phyloP scores from a whole-genome alignment of 2,329 filamentous ascomycete species.

The Sodiomyces alkalinus region DNA sequence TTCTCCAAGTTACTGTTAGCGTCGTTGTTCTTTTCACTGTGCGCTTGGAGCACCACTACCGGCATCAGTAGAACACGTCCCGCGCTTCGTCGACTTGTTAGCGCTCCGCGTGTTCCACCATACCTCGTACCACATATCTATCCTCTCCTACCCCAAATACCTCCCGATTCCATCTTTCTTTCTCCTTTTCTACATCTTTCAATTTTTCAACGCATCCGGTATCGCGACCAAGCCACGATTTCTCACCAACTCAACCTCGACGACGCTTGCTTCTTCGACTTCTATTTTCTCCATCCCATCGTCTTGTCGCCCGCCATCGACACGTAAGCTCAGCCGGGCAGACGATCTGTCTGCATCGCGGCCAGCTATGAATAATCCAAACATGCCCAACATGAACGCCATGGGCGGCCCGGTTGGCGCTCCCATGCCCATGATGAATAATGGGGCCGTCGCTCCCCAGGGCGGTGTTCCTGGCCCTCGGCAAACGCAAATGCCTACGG shows the following conservation, averaged over 20 bases:
- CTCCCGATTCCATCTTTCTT: too few species aligned
- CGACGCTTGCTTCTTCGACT: slow-evolving; percentile 10
- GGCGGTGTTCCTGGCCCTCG: slow-evolving; percentile 6
- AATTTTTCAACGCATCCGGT: too few species aligned
- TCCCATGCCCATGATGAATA: slow-evolving; percentile 54
- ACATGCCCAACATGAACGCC: slow-evolving; percentile 55
- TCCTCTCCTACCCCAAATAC: too few species aligned
- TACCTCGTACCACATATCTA: too few species aligned
- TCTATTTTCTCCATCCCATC: slow-evolving; percentile 9
- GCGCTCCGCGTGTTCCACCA: slow-evolving; percentile 7
- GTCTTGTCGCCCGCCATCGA: too few species aligned
- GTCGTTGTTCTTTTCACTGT: neutral
- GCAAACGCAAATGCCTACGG: slow-evolving; percentile 11
- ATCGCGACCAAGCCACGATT: too few species aligned
- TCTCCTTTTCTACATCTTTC: too few species aligned
- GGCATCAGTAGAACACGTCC: slow-evolving; percentile 2
- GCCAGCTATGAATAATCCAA: slow-evolving; percentile 29
- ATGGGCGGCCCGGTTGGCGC: slow-evolving; percentile 53
- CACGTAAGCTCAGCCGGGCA: too few species aligned
- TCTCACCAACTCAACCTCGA: slow-evolving; percentile 3
- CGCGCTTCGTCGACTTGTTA: slow-evolving; percentile 3
- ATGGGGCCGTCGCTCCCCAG: slow-evolving; percentile 24
- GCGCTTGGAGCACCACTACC: slow-evolving; percentile 1
- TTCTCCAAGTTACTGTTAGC: too few species aligned
- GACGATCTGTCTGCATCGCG: slow-evolving; percentile 22